Base-by-base conservation (phyloP, 2,329 filamentous ascomycete genomes). In the Microdochium paspali region DNA sequence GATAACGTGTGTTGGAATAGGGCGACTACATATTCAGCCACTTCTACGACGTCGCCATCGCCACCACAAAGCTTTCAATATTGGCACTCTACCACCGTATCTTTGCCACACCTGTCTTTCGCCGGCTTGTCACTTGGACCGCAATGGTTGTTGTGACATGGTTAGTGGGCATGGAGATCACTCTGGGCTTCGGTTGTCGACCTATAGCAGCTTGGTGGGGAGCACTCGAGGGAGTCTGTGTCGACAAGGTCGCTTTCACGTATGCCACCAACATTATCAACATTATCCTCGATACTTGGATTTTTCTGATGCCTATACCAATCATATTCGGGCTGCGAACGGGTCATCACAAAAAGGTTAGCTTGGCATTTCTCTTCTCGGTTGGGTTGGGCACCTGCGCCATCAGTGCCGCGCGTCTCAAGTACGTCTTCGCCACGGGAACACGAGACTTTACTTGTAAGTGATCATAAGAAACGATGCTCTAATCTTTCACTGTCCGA, bases 21-120 rank as follows among this genome's bases (percentile, higher is more conserved):
- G 35, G 35, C 15, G 35, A 40, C 35, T 40, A 40, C 18, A 40
- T 40, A 3, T 40, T 40, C 35, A 40, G 35, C 23, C 35, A 63
- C 43, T 49, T 64, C 24, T 65, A 62, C 39, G 55, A 60, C 26
- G 53, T 55, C 2, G 51, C 56, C 12, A 50, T 66, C 3, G 52
- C 59, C 43, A 45, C 64, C n/a, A 62, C 60, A 15, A 66, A 66
- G 49, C 54, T 65, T n/a, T 64, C 62, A n/a, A 63, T 67, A 31
- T 56, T 67, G 10, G 58, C 62, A 32, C 64, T 66, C 48, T 67
- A 67, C 52, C 54, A 64, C 32, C 58, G 59, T 28, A 55, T 67
- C 32, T 65, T 66, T 44, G 59, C 61, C 31, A 56, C 59, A 28
- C 47, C 48, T 10, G 49, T 49, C 12, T 57, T 64, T 46, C 57